A percentile compares a stretch with the other conserved stretches of the same genome.
Conservation (phyloP, 1,284 basidiomycete genomes). For the Papiliotrema terrestris region DNA sequence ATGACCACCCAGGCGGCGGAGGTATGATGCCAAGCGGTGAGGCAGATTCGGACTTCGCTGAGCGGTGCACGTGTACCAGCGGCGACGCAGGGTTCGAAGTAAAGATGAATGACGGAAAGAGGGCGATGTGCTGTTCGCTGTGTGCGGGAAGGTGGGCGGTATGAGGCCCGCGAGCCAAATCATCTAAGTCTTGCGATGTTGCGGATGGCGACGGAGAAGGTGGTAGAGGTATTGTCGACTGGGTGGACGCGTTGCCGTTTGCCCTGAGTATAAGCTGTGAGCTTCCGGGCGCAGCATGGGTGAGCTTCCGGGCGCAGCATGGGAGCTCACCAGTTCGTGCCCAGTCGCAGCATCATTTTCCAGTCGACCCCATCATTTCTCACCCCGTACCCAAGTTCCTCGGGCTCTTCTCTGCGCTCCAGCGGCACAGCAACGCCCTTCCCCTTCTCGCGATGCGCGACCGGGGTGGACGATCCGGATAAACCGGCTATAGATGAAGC, state of each 20-base stretch:
- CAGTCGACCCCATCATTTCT: conserved; percentile 47
- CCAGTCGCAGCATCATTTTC: conserved; percentile 46
- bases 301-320: too few species aligned
- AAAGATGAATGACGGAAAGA: conserved; percentile 47
- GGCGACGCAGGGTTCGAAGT: conserved; percentile 41
- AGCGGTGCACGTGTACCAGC: conserved; percentile 39
- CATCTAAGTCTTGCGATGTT: not conserved
- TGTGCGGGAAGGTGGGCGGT: conserved; percentile 9
- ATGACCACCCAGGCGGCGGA: conserved; percentile 48
- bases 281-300: too few species aligned
- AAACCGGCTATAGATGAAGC: not conserved
- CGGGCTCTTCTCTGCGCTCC: not conserved
- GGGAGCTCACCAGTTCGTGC: conserved; percentile 49
- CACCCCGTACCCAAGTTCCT: conserved; percentile 25
- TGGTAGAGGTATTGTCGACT: conserved; percentile 33
- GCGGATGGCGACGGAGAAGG: conserved; percentile 35
- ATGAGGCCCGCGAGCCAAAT: too few species aligned
- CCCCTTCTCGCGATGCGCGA: not conserved
- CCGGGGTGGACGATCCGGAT: not conserved
- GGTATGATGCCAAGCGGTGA: conserved; percentile 43
- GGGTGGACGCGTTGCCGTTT: conserved; percentile 41
- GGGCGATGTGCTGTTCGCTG: conserved; percentile 35
- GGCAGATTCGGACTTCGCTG: conserved; percentile 6
- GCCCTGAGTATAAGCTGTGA: conserved; percentile 23
- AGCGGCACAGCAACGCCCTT: not conserved